Conservation (phyloP, 176 grass and related monocot genomes). For the Bothriochloa decipiens region DNA sequence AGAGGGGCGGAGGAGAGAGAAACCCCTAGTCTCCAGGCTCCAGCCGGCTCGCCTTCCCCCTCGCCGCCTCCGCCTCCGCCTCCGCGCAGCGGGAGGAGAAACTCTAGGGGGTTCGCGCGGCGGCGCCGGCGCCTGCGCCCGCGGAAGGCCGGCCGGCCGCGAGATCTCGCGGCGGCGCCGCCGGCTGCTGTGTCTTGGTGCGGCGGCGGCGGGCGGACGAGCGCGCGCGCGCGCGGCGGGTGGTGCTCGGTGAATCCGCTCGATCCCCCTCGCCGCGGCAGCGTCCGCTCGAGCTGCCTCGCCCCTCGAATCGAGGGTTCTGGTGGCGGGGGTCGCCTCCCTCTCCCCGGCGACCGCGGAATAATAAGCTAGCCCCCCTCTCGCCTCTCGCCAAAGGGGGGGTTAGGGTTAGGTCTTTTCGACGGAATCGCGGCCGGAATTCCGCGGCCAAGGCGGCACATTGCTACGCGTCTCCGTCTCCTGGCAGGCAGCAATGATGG, state of each 20-base stretch:
- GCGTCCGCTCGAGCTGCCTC: slow-evolving; percentile 20
- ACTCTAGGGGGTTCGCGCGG: slow-evolving; percentile 48
- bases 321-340: too few relatives aligned
- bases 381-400: background rate
- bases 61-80: too few relatives aligned
- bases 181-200: slow-evolving; percentile 19
- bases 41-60: too few relatives aligned
- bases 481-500: slow-evolving; percentile 59
- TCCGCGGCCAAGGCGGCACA: slow-evolving; percentile 36
- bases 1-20: too few relatives aligned
- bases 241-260: slow-evolving; percentile 43
- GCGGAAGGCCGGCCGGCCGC: slow-evolving; percentile 29
- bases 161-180: slow-evolving; percentile 58
- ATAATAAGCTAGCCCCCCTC: slow-evolving; percentile 23
- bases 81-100: too few relatives aligned
- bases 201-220: background rate
- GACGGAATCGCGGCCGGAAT: slow-evolving; percentile 36
- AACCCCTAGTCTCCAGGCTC: slow-evolving; percentile 25
- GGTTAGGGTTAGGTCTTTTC: slow-evolving; percentile 55
- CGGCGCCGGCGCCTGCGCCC: slow-evolving; percentile 29
- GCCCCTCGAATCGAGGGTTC: slow-evolving; percentile 45
- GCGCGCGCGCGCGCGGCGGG: too few relatives aligned
- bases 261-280: slow-evolving; percentile 45
- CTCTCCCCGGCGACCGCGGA: background rate
- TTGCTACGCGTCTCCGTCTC: background rate